Evolutionary conservation across 495 filamentous ascomycete species (phyloP).

Genomic region (Hypomontagnella submonticulosa): DNA sequence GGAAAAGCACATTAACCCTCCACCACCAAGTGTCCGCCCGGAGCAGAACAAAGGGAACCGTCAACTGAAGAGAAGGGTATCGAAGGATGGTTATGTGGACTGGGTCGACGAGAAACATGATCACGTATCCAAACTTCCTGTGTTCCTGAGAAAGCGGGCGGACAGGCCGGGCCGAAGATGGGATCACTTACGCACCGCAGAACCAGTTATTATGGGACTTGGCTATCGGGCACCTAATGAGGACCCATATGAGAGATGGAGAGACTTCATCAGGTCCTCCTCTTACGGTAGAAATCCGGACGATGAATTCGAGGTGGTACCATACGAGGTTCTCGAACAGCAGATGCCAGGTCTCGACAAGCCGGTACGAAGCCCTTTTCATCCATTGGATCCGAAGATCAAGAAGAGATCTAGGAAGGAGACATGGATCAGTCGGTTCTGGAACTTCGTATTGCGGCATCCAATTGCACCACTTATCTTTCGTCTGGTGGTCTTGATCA

Average conservation of each 20-base stretch:
- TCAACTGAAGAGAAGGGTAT: conserved; percentile 57
- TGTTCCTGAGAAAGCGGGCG: conserved; percentile 48
- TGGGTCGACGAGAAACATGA: conserved; percentile 51
- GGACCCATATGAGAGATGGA: conserved; percentile 57
- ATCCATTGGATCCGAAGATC: conserved; percentile 53
- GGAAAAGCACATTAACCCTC: conserved; percentile 31
- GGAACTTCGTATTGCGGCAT: conserved; percentile 71
- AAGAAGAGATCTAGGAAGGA: conserved; percentile 58
- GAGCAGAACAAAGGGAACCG: conserved; percentile 44
- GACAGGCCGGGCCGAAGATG: conserved; percentile 61
- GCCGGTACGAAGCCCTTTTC: conserved; percentile 63
- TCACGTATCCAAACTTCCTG: conserved; percentile 45
- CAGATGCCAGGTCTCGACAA: conserved; percentile 62
- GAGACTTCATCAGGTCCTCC: conserved; percentile 60
- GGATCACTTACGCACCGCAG: conserved; percentile 65
- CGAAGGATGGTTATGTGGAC: conserved; percentile 65
- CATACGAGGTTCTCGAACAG: conserved; percentile 54
- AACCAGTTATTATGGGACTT: conserved; percentile 66
- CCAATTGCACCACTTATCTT: conserved; percentile 87
- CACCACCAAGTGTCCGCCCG: conserved; percentile 39
- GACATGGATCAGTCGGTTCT: conserved; percentile 55
- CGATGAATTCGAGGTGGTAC: conserved; percentile 59
- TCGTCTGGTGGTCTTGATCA: conserved; percentile 82
- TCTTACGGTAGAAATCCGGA: conserved; percentile 59
- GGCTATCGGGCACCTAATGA: conserved; percentile 49